These are phyloP conservation scores for Verticillium zaregamsianum DNA, from an alignment of 2,329 filamentous ascomycete species.

Conservation along the genomic window DNA sequence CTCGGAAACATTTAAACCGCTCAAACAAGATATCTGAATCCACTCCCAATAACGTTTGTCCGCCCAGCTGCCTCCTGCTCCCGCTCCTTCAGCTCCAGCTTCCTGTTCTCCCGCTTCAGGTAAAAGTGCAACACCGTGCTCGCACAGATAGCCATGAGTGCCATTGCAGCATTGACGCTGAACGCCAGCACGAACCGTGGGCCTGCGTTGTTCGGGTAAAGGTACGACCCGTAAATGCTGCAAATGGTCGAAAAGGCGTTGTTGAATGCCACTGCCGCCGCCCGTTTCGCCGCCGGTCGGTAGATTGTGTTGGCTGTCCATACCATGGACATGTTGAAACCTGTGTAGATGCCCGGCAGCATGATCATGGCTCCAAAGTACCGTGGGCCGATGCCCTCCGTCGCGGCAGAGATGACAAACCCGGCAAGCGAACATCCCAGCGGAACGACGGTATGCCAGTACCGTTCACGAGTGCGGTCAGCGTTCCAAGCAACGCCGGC, in stretches of 20 bases:
- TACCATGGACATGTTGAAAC: conserved; percentile 19
- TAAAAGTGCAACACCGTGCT: conserved; percentile 15
- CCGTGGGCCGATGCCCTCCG: conserved; percentile 4
- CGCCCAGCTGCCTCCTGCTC: conserved; percentile 7
- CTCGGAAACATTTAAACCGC: not conserved
- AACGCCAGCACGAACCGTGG: conserved; percentile 20
- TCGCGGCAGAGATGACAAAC: conserved; percentile 8
- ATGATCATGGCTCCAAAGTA: conserved; percentile 18
- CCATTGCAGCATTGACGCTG: conserved; percentile 19
- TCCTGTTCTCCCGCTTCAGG: conserved; percentile 16
- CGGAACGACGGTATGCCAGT: conserved; percentile 11
- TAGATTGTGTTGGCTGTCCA: conserved; percentile 19
- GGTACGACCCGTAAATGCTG: conserved; percentile 19
- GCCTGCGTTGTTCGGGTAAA: conserved; percentile 17
- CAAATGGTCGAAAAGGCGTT: conserved; percentile 18
- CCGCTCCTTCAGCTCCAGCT: conserved; percentile 12
- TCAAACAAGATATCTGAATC: conserved; percentile 11
- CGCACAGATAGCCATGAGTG: conserved; percentile 16
- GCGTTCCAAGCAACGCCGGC: conserved; percentile 10
- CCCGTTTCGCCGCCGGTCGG: conserved; percentile 16
- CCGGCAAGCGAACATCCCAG: conserved; percentile 8
- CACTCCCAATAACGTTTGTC: conserved; percentile 3
- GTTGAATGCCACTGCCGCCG: conserved; percentile 16
- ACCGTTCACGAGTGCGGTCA: conserved; percentile 9
- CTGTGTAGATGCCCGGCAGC: conserved; percentile 18